Evolutionary conservation across 305 asterid genomes (phyloP).

Genomic region (Fraxinus greggii): DNA sequence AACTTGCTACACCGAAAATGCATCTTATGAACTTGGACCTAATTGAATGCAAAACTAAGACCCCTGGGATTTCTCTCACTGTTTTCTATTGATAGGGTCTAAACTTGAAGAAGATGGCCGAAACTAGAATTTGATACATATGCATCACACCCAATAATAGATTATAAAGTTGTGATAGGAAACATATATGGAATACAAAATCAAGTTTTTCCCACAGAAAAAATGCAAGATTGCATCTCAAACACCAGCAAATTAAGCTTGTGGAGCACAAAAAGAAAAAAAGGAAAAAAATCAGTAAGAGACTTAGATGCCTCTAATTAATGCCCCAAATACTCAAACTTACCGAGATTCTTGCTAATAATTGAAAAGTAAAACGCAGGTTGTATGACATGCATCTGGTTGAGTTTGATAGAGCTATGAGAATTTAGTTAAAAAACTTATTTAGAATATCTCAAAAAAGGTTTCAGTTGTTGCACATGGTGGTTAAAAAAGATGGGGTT

Average conservation of each 20-base stretch:
- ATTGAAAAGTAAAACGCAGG: neutral
- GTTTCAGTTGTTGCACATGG: neutral
- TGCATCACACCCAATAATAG: neutral
- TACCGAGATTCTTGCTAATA: neutral
- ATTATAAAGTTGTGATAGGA: neutral
- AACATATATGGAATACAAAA: neutral
- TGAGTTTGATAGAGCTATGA: neutral
- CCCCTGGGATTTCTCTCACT: neutral
- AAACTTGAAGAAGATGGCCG: neutral
- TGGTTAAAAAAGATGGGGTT: neutral
- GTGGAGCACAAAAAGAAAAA: neutral
- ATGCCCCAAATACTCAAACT: neutral
- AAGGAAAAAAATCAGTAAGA: neutral
- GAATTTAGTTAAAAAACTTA: neutral
- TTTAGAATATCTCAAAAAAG: neutral
- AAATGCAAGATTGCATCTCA: neutral
- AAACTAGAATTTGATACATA: neutral
- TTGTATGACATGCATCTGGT: neutral
- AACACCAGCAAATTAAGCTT: neutral
- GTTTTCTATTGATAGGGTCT: neutral
- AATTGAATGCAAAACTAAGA: neutral
- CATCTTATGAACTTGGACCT: neutral
- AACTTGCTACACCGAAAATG: neutral
- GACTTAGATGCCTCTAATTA: neutral
- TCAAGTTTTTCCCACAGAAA: neutral